A percentile compares a stretch with the other conserved stretches of the same genome.
These are phyloP conservation scores for Suillus ampliporus DNA, from an alignment of 768 basidiomycete genomes.

Conservation along the genomic window DNA sequence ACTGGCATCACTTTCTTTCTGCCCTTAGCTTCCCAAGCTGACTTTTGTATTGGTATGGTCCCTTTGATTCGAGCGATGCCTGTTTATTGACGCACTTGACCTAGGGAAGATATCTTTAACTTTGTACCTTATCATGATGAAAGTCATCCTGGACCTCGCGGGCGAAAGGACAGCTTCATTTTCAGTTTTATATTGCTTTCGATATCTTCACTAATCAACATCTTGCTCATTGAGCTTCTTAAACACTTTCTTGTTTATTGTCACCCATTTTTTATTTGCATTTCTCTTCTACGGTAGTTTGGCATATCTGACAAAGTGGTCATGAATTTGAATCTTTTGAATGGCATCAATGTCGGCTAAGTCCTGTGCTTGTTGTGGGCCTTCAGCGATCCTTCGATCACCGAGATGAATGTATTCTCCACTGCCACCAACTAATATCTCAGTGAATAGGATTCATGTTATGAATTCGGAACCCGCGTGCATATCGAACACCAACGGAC, in stretches of 20 bases:
- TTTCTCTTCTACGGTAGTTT: background rate
- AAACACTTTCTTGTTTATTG: slow-evolving; percentile 1
- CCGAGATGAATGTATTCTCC: too few relatives aligned
- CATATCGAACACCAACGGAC: too few relatives aligned
- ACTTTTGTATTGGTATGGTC: background rate
- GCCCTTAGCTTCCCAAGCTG: background rate
- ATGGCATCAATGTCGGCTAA: background rate
- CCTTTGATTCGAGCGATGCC: background rate
- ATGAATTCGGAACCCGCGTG: too few relatives aligned
- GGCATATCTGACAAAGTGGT: background rate
- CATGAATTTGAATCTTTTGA: background rate
- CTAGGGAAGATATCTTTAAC: background rate
- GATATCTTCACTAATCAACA: background rate
- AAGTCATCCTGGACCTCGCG: background rate
- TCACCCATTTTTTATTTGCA: background rate
- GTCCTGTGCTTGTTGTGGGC: too few relatives aligned
- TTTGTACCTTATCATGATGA: background rate
- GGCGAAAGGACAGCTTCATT: background rate
- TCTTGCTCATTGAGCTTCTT: slow-evolving; percentile 1
- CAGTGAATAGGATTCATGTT: too few relatives aligned
- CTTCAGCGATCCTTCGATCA: too few relatives aligned
- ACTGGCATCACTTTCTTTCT: background rate
- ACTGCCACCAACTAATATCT: too few relatives aligned
- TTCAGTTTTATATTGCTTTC: background rate
- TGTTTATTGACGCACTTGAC: background rate